Percentiles rank a stretch among this genome's conserved stretches.
phyloP scores from a whole-genome alignment of 345 rosid genomes.

The Aegle marmelos region DNA sequence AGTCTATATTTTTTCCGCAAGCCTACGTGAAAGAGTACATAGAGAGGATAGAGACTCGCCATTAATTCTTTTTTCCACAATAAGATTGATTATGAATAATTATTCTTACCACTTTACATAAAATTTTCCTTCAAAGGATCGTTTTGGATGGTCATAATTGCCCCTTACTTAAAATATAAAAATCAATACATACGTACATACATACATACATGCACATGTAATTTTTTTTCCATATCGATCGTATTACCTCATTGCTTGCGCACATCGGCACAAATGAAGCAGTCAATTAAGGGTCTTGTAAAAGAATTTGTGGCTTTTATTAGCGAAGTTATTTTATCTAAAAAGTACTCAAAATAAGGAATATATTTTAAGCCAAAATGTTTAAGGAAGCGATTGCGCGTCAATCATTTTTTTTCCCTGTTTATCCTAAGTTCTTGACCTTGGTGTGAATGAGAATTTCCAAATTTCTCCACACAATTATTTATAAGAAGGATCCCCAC shows the following conservation, averaged over 20 bases:
- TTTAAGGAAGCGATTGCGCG: too few relatives aligned
- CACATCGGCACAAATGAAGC: neutral
- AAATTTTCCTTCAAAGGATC: constrained; percentile 6
- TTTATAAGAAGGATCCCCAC: too few relatives aligned
- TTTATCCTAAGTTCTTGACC: too few relatives aligned
- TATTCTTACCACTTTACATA: constrained; percentile 5
- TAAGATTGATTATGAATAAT: neutral
- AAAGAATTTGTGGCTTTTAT: neutral
- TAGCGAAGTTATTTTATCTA: neutral
- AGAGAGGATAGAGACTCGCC: neutral
- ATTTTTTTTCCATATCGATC: neutral
- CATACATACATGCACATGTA: too few relatives aligned
- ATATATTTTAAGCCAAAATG: too few relatives aligned
- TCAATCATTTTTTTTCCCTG: too few relatives aligned
- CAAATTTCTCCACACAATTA: too few relatives aligned
- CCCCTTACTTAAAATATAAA: too few relatives aligned
- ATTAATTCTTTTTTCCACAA: constrained; percentile 3
- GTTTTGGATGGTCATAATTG: neutral
- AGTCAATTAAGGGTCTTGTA: neutral
- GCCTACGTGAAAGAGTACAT: neutral
- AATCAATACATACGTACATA: too few relatives aligned
- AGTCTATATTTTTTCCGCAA: constrained; percentile 9
- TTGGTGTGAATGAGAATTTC: too few relatives aligned
- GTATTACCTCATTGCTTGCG: constrained; percentile 15
- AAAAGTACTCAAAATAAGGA: too few relatives aligned